Evolutionary conservation across 1,139 yeast genomes (phyloP), one percentile per base, ranked within the genome.

Genomic region (Torulaspora pretoriensis): DNA sequence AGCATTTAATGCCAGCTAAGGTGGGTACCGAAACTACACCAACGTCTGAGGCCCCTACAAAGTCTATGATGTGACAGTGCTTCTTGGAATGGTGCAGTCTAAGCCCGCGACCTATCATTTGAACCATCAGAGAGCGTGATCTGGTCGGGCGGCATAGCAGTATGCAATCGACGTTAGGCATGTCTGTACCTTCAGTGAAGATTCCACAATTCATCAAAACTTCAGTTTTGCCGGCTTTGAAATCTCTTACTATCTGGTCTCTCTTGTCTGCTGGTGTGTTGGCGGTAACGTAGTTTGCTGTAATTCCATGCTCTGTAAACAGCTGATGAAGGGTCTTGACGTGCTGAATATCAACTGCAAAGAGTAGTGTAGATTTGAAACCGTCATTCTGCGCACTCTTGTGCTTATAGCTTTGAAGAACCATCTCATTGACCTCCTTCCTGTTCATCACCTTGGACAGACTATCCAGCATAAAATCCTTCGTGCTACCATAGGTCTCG

Each of bases 171-270:
- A 90, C 84, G 52, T 83, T 82, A 2, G 97, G 97, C 17, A 90
- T 82, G 65, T 90, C 97, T 0, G 97, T 88, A 0, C 98, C 98
- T 64, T 92, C 98, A 0, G 96, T 90, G 55, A 90, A 83, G 2
- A 90, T 88, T 19, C 84, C 88, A 59, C 96, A 95, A 59, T 92
- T 92, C 64, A 94, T 77, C 24, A 90, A 66, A 0, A 92, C 95
- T 3, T 83, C 79, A 23, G 86, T 72, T 13, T 72, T 59, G 0
- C 95, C 90, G 1, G 65, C 56, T 49, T 72, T 75, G 60, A 90
- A 90, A 37, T 77, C 82, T 2, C 70, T 67, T 1, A 89, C 65
- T 0, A 81, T 71, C 1, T 64, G 59, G 9, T 68, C 72, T 33
- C 97, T 69, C 36, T 77, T 81, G 16, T 60, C 59, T 17, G 69